Evolutionary conservation across 768 basidiomycete genomes (phyloP).

Genomic region (Suillus americanus): DNA sequence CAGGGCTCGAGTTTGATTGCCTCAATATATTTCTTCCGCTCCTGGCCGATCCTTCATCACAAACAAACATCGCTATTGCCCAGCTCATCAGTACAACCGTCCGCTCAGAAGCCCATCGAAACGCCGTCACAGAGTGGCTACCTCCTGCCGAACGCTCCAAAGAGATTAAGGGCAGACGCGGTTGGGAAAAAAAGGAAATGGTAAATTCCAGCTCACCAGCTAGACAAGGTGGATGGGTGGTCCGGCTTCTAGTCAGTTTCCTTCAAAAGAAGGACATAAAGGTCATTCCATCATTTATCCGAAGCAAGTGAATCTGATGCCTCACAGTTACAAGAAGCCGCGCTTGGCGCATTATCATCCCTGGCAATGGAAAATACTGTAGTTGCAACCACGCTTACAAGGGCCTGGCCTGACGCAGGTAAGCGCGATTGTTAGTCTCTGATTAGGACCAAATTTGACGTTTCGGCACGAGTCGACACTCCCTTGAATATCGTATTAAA

Average conservation of each 20-base stretch:
- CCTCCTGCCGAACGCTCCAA: slow-evolving; percentile 55
- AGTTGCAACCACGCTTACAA: slow-evolving; percentile 51
- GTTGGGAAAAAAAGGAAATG: slow-evolving; percentile 68
- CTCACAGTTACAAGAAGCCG: slow-evolving; percentile 63
- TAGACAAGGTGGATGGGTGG: slow-evolving; percentile 59
- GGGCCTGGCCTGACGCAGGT: slow-evolving; percentile 41
- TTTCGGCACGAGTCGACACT: slow-evolving; percentile 11
- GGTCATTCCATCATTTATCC: slow-evolving; percentile 30
- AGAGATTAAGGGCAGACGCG: slow-evolving; percentile 58
- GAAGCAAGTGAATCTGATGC: not conserved
- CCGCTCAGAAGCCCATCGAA: slow-evolving; percentile 49
- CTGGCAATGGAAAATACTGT: slow-evolving; percentile 61
- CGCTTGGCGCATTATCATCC: slow-evolving; percentile 61
- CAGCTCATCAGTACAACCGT: slow-evolving; percentile 57
- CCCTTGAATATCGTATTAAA: slow-evolving; percentile 43
- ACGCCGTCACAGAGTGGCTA: slow-evolving; percentile 58
- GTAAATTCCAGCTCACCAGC: slow-evolving; percentile 37
- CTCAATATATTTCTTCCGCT: slow-evolving; percentile 70
- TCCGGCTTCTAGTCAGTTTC: slow-evolving; percentile 48
- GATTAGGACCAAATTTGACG: slow-evolving; percentile 8
- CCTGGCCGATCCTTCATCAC: slow-evolving; percentile 43
- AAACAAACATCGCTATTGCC: slow-evolving; percentile 50
- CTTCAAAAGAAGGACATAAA: slow-evolving; percentile 54
- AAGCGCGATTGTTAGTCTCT: slow-evolving; percentile 23
- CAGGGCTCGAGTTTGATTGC: slow-evolving; percentile 45